Evolutionary conservation across 345 rosid species (phyloP).

Genomic region (Gossypium thurberi): DNA sequence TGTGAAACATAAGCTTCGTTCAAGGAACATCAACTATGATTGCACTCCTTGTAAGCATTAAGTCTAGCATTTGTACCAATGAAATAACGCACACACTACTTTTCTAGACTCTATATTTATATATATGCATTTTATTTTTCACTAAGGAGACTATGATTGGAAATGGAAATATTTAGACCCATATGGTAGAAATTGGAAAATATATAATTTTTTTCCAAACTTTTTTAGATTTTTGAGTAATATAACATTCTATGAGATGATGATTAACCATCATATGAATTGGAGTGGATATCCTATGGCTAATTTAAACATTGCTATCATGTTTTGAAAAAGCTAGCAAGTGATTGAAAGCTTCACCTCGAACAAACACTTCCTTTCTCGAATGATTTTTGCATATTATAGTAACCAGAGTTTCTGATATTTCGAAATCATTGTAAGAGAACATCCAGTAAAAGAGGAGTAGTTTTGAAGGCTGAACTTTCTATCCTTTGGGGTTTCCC

Average conservation of each 20-base stretch:
- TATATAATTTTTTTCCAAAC: background rate
- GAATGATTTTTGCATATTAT: background rate
- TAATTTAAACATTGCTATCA: conserved; percentile 17
- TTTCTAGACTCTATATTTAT: too few relatives aligned
- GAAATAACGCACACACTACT: background rate
- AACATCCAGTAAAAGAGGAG: background rate
- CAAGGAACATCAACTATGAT: conserved; percentile 37
- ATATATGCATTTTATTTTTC: too few relatives aligned
- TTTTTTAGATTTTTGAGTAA: conserved; percentile 20
- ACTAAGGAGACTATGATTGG: too few relatives aligned
- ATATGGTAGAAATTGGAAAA: conserved; percentile 10
- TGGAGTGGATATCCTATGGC: conserved; percentile 27
- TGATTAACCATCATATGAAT: conserved; percentile 43
- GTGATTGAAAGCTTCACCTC: conserved; percentile 5
- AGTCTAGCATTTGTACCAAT: conserved; percentile 18
- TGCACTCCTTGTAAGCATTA: conserved; percentile 25
- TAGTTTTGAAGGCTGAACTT: background rate
- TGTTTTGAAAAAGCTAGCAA: background rate
- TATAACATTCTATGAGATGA: conserved; percentile 31
- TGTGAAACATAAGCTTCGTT: conserved; percentile 49
- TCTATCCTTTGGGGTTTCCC: background rate
- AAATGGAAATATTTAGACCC: background rate
- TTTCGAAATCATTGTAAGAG: conserved; percentile 7
- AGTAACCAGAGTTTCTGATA: conserved; percentile 9
- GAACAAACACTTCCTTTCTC: background rate